Evolutionary conservation across 2,329 filamentous ascomycete genomes (phyloP).

Genomic region (Purpureocillium takamizusanense): DNA sequence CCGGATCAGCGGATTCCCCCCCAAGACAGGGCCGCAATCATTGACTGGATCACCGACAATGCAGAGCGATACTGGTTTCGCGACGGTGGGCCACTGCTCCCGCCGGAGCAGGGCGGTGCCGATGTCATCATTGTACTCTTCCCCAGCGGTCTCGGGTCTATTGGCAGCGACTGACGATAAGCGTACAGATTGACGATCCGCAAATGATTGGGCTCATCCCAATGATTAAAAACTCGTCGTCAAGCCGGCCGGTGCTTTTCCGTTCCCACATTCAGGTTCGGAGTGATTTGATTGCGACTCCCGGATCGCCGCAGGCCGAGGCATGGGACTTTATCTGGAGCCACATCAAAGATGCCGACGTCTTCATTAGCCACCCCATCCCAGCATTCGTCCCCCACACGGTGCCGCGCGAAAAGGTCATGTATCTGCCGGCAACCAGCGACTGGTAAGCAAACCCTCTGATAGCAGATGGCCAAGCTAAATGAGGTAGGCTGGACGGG

Average conservation of each 20-base stretch:
- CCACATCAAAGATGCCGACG: conserved; percentile 59
- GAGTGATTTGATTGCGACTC: conserved; percentile 59
- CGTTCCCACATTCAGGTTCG: conserved; percentile 78
- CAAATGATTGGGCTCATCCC: conserved; percentile 77
- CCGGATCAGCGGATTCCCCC: conserved; percentile 54
- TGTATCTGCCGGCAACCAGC: conserved; percentile 71
- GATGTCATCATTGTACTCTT: conserved; percentile 56
- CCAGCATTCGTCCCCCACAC: conserved; percentile 62
- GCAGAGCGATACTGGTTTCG: conserved; percentile 66
- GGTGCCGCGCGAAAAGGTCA: conserved; percentile 58
- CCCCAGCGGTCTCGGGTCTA: too few species aligned
- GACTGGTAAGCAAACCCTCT: conserved; percentile 42
- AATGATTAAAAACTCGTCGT: conserved; percentile 61
- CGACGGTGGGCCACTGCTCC: conserved; percentile 55
- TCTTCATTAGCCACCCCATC: conserved; percentile 79
- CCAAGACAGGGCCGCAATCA: conserved; percentile 54
- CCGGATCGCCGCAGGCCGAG: conserved; percentile 5
- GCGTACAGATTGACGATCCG: conserved; percentile 65
- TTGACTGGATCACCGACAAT: conserved; percentile 65
- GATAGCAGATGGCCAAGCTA: too few species aligned
- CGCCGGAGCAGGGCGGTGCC: conserved; percentile 60
- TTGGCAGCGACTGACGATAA: too few species aligned
- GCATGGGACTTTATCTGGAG: conserved; percentile 43
- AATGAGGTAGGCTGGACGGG: conserved; percentile 50
- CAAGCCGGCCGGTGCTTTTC: conserved; percentile 69